Percentiles rank a stretch among this genome's conserved stretches.
Conservation (phyloP, 208 protist species). For the Leishmania mexicana region DNA sequence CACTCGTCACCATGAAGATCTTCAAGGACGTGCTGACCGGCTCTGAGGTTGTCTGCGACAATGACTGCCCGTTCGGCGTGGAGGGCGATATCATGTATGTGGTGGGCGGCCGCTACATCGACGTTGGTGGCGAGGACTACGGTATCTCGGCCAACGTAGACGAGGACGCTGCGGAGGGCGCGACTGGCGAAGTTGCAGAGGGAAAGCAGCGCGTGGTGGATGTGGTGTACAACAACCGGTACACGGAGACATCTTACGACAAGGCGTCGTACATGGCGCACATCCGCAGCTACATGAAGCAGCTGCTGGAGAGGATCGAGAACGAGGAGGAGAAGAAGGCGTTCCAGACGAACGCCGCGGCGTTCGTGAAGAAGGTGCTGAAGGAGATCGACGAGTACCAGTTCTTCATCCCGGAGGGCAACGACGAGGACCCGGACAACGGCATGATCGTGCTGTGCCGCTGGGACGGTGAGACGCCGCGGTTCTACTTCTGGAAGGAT, state of each 20-base stretch:
- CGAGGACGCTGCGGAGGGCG: conserved; percentile 86
- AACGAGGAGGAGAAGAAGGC: conserved; percentile 82
- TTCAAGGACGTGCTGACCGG: conserved; percentile 88
- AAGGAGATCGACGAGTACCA: conserved; percentile 93
- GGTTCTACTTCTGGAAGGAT: conserved; percentile 93
- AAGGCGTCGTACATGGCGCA: conserved; percentile 93
- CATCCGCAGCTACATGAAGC: conserved; percentile 93
- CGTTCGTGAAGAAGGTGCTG: conserved; percentile 92
- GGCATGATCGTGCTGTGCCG: conserved; percentile 91
- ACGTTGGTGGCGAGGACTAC: conserved; percentile 90
- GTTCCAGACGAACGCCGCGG: conserved; percentile 85
- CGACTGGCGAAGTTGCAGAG: conserved; percentile 81
- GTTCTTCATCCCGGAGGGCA: conserved; percentile 93
- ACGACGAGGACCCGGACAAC: conserved; percentile 90
- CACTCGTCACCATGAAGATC: conserved; percentile 75
- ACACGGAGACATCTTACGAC: conserved; percentile 93
- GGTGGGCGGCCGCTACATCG: conserved; percentile 85
- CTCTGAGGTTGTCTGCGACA: conserved; percentile 93
- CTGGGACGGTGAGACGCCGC: conserved; percentile 86
- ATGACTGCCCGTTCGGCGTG: conserved; percentile 77
- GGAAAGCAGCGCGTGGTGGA: conserved; percentile 85
- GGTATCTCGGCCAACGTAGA: conserved; percentile 92
- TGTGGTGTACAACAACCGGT: conserved; percentile 91
- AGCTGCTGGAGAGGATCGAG: conserved; percentile 85
- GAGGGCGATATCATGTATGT: conserved; percentile 87